Base-by-base conservation (phyloP, 306 rosid genomes). In the Prunus armeniaca region DNA sequence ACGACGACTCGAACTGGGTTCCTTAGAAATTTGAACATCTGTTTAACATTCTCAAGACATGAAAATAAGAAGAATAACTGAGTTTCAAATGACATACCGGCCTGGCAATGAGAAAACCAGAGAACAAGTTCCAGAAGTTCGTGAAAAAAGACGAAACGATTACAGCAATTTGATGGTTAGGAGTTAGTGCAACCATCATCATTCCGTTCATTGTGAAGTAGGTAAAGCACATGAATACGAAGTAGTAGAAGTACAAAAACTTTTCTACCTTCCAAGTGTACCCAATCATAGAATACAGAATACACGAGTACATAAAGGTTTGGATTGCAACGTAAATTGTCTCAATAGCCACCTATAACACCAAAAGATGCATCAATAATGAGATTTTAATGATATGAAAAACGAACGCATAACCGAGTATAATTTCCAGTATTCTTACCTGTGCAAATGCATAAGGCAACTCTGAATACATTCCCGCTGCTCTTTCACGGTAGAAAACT, bases 371-470 rank as follows among this genome's bases (percentile, higher is more conserved):
- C 20, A n/a, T 11, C 25, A 55, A 2, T 52, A 25, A 60, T 60
- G 9, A 27, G 34, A 51, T 30, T 54, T n/a, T 20, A 14, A 24
- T 54, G 50, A 3, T n/a, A 6, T 12, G 13, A 72, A 41, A 41
- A 12, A 9, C 2, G 5, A 73, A 20, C 2, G 12, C 54, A 55
- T 41, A 38, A 22, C 17, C 9, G 20, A 71, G 75, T 38, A 19
- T 41, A 9, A 19, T 34, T 52, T 30, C 9, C 13, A 34, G 41
- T 56, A 12, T 60, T 34, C 66, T 45, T 41, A 90, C 96, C 87
- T 89, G 97, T 17, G 89, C 90, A 47, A 92, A 72, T 22, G 97
- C 88, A 76, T 82, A 88, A 9, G 97, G 91, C n/a, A n/a, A n/a
- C n/a, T n/a, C n/a, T n/a, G n/a, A n/a, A n/a, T n/a, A n/a, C n/a